These are phyloP conservation scores for Cinchona pubescens DNA, from an alignment of 257 asterid genomes.

Conservation along the genomic window DNA sequence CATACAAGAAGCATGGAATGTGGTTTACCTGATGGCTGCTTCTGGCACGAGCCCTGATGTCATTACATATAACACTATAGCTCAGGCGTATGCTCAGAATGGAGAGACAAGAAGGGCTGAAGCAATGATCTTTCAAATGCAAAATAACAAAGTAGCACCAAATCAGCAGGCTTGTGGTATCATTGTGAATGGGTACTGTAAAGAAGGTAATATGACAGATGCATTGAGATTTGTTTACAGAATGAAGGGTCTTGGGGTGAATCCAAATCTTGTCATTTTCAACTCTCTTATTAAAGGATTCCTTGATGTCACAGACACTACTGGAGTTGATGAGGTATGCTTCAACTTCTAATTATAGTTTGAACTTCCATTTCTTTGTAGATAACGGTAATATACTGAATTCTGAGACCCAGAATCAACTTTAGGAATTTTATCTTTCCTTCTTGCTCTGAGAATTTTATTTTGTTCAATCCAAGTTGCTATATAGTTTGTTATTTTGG, in stretches of 20 bases:
- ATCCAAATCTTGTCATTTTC: conserved; percentile 74
- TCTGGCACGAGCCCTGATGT: conserved; percentile 71
- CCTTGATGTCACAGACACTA: conserved; percentile 47
- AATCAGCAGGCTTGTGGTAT: conserved; percentile 84
- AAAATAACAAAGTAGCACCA: conserved; percentile 52
- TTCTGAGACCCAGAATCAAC: background rate
- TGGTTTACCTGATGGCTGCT: conserved; percentile 58
- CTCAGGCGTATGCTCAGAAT: conserved; percentile 68
- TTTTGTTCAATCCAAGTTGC: background rate
- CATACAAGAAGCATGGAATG: conserved; percentile 65
- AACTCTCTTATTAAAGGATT: conserved; percentile 83
- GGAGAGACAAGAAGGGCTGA: conserved; percentile 73
- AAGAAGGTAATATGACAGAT: conserved; percentile 73
- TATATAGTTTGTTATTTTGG: background rate
- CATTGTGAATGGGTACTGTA: conserved; percentile 76
- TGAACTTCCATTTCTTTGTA: background rate
- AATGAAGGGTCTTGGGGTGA: conserved; percentile 75
- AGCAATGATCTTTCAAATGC: conserved; percentile 66
- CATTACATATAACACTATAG: conserved; percentile 78
- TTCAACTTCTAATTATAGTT: background rate
- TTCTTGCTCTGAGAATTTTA: background rate
- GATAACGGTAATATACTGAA: background rate
- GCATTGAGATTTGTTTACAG: conserved; percentile 68
- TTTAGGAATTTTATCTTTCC: background rate
- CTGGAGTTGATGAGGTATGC: conserved; percentile 87